Evolutionary conservation across 257 asterid species (phyloP), one percentile per base, ranked within the genome.

Genomic region (Ophiorrhiza pumila): DNA sequence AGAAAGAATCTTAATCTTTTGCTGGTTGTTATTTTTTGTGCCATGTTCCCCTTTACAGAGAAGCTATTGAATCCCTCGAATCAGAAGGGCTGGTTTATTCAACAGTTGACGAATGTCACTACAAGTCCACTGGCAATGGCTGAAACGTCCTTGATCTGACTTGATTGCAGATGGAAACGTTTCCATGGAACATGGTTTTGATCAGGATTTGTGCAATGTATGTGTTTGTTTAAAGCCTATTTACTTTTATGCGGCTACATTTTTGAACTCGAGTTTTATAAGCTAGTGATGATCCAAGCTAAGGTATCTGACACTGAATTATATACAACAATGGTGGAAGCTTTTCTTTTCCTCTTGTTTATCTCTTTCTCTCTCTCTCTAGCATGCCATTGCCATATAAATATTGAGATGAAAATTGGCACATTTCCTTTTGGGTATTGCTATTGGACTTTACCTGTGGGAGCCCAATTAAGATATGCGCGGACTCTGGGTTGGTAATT

Each of bases 71-170:
- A 52, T 29, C 73, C 12, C 86, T 93, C 76, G 96, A 84, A 69
- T 20, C 80, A 1, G 98, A 93, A 76, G 96, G 96, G 69, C 80
- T 83, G 5, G 73, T 85, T 76, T 91, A 89, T 77, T 79, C 96
- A n/a, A 87, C 97, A 11, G 73, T 89, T 15, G 96, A 93, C 43
- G 97, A 93, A 8, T 53, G 10, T 77, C 96, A 93, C 90, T 89
- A 67, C 85, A 93, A 85, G 85, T 78, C 91, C 83, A 83, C 89
- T 49, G 80, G 77, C 76, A 88, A 90, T 15, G 96, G 88, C 73
- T 92, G 85, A 91, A 56, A 41, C 60, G 63, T 65, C 31, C n/a
- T n/a, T n/a, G n/a, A n/a, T n/a, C n/a, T 29, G 72, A 29, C 61
- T 5, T 47, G 15, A n/a, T 34, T 46, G 31, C 37, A 63, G 14